Conservation (phyloP, 805 yeast genomes). For the Sugiyamaella qingdaonensis region DNA sequence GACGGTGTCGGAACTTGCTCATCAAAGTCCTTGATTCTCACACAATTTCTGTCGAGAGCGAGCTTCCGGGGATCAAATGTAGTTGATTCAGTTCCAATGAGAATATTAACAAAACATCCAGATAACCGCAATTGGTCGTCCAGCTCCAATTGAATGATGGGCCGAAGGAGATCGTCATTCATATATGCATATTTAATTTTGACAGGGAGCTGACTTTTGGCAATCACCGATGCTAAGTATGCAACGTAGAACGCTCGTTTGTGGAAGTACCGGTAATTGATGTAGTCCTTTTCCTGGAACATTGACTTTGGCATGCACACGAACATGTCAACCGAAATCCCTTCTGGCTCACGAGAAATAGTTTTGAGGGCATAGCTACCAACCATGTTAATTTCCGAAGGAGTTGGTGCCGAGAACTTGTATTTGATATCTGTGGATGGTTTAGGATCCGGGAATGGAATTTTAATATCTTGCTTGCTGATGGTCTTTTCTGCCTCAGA, state of each 20-base stretch:
- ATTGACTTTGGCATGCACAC: constrained; percentile 73
- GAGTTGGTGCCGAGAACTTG: constrained; percentile 63
- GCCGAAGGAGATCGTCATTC: constrained; percentile 74
- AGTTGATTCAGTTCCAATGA: constrained; percentile 69
- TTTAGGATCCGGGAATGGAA: constrained; percentile 90
- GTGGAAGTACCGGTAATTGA: constrained; percentile 85
- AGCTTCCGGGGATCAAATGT: constrained; percentile 72
- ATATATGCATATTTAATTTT: constrained; percentile 60
- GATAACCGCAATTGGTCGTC: constrained; percentile 27
- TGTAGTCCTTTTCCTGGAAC: constrained; percentile 81
- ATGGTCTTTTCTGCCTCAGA: constrained; percentile 57
- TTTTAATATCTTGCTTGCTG: constrained; percentile 46
- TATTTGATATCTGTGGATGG: constrained; percentile 64
- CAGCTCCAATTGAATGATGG: constrained; percentile 59
- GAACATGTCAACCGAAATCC: constrained; percentile 70
- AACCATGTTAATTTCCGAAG: constrained; percentile 69
- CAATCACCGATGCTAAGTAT: constrained; percentile 39
- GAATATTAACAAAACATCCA: constrained; percentile 67
- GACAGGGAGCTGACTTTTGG: constrained; percentile 31
- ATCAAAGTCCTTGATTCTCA: constrained; percentile 54
- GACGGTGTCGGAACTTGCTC: constrained; percentile 66
- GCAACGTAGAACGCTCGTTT: constrained; percentile 87
- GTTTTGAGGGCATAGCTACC: constrained; percentile 90
- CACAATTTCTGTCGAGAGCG: constrained; percentile 74
- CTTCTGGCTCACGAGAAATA: constrained; percentile 61